Base-by-base conservation (phyloP, 2,329 filamentous ascomycete species). In the Nakataea oryzae region DNA sequence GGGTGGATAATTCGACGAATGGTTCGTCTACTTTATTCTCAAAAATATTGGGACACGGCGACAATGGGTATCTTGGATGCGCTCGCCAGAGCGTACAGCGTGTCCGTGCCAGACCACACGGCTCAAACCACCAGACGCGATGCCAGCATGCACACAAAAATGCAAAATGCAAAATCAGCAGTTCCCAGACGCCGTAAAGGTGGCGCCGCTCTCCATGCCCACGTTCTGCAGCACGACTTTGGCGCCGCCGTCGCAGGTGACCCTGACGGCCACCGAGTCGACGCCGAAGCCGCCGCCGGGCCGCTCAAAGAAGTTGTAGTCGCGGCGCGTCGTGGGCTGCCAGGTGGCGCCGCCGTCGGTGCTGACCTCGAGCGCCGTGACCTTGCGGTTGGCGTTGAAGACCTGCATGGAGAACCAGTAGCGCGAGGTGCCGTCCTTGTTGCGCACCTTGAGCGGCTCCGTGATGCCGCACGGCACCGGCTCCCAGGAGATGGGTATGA, bases 241-340 rank as follows among this genome's bases (percentile, higher is more conserved):
- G 17, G 24, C 50, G 21, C 64, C 64, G 3, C 21, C n/a, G 2
- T 13, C 21, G 61, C 64, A 62, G 12, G 61, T 63, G n/a, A 65
- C 41, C 21, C 64, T 61, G 4, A 65, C 62, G 6, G 50, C 30
- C 7, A 62, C 47, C 2, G 60, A 58, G 56, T 57, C 59, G 50
- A 61, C 61, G 56, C 64, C 64, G 54, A 65, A 65, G 0, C 86
- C 86, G 63, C 76, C 62, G 34, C 55, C 57, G 57, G 74, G 63
- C 66, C 85, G 78, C 76, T 87, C 80, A 57, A 88, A 88, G 74
- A 79, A 88, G 76, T 88, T 83, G 70, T 85, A 85, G 30, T 74
- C 71, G 62, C 77, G 71, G 58, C 86, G 76, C 2, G 74, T 76
- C 0, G 85, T 86, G n/a, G 70, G 59, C 70, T 80, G 71, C 85